A percentile compares a stretch with the other conserved stretches of the same genome.
phyloP scores from a whole-genome alignment of 1,284 basidiomycete species.

The Amylostereum chailletii region DNA sequence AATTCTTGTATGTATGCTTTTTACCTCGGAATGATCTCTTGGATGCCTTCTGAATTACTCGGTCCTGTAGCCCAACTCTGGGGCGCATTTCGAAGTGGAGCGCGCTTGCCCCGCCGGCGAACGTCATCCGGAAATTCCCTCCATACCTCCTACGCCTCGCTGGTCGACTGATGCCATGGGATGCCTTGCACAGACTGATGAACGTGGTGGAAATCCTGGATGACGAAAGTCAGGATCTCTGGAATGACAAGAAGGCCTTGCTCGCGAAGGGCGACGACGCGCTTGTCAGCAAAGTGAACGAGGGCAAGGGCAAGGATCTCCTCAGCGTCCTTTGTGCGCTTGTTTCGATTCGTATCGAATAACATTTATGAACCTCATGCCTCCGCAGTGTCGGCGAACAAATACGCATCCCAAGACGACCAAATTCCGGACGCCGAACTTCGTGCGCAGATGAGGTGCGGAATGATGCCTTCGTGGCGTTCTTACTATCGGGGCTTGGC shows the following conservation, averaged over 20 bases:
- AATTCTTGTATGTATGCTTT: slow-evolving; percentile 16
- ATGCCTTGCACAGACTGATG: slow-evolving; percentile 8
- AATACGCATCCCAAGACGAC: slow-evolving; percentile 5
- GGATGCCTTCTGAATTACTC: background rate
- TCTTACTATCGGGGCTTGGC: background rate
- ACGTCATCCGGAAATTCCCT: background rate
- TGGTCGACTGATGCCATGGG: slow-evolving; percentile 13
- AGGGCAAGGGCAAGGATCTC: slow-evolving; percentile 1
- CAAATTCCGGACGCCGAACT: slow-evolving; percentile 6
- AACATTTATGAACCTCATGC: background rate
- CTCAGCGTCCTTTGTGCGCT: background rate
- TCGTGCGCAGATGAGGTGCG: background rate
- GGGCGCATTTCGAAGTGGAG: too few relatives aligned
- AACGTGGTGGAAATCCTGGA: slow-evolving; percentile 14
- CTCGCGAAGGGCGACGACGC: slow-evolving; percentile 16
- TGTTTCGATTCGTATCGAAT: background rate
- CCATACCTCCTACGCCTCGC: slow-evolving; percentile 11
- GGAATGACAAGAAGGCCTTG: slow-evolving; percentile 15
- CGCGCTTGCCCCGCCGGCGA: background rate
- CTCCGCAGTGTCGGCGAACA: slow-evolving; percentile 6
- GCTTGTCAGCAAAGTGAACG: too few relatives aligned
- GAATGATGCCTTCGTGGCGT: too few relatives aligned
- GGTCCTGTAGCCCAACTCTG: background rate
- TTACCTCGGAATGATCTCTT: background rate
- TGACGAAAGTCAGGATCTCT: slow-evolving; percentile 11